These are phyloP conservation scores for Bromus sterilis DNA, from an alignment of 176 grass and related monocot genomes.

Conservation along the genomic window DNA sequence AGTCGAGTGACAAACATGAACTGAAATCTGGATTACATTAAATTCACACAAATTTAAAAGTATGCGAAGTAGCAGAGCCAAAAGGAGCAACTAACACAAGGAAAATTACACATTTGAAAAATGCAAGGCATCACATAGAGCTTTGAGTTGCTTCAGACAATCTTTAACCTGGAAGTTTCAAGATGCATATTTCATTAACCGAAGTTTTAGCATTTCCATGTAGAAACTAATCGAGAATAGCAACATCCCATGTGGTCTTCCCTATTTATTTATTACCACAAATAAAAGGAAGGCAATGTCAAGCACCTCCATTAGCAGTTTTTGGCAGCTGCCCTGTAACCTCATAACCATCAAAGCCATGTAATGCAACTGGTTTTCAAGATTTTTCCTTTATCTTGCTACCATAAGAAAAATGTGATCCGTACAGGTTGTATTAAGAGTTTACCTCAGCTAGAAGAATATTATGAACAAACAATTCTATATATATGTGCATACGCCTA, in stretches of 20 bases:
- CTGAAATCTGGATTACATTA: no score
- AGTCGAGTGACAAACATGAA: no score
- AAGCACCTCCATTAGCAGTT: slow-evolving; percentile 82
- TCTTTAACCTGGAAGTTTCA: slow-evolving; percentile 70
- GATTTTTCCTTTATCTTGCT: slow-evolving; percentile 87
- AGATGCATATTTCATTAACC: background rate
- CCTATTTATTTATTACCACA: slow-evolving; percentile 44
- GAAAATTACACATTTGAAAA: no score
- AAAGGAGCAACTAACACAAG: no score
- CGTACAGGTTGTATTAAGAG: slow-evolving; percentile 1
- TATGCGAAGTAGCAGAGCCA: no score
- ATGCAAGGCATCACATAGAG: no score
- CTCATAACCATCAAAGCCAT: slow-evolving; percentile 93
- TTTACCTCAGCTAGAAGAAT: slow-evolving; percentile 8
- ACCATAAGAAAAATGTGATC: background rate
- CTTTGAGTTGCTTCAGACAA: slow-evolving; percentile 86
- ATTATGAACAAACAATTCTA: background rate
- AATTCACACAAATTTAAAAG: no score
- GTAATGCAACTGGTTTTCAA: slow-evolving; percentile 88
- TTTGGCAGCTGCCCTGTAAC: slow-evolving; percentile 90
- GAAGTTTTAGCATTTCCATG: background rate
- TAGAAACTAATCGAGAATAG: background rate
- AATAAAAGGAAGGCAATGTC: slow-evolving; percentile 11
- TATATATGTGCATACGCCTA: background rate
- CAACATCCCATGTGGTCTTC: slow-evolving; percentile 56